Evolutionary conservation across 805 yeast species (phyloP).

Genomic region (Kluyveromyces starmeri): DNA sequence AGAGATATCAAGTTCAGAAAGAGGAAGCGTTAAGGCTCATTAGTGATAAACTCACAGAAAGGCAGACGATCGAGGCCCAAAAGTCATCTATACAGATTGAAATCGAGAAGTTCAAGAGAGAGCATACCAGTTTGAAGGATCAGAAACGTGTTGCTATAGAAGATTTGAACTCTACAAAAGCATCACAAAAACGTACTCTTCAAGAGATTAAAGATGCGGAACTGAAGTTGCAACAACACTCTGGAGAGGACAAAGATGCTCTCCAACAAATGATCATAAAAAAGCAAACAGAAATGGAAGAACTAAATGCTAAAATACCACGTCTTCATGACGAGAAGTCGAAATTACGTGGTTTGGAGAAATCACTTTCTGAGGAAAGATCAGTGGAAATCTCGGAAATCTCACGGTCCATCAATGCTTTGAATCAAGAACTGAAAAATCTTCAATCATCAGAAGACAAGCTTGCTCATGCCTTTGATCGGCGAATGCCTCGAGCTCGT

Average conservation of each 20-base stretch:
- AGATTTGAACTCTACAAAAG: conserved; percentile 15
- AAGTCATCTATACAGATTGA: conserved; percentile 14
- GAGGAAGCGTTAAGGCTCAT: conserved; percentile 12
- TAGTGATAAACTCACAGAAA: conserved; percentile 10
- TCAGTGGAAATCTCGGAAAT: conserved; percentile 7
- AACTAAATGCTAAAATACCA: conserved; percentile 6
- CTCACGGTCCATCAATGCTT: background rate
- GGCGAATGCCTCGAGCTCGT: conserved; percentile 34
- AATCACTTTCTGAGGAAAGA: conserved; percentile 8
- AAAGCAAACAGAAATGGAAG: conserved; percentile 9
- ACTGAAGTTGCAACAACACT: conserved; percentile 19
- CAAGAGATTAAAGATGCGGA: conserved; percentile 21
- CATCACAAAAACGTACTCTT: conserved; percentile 15
- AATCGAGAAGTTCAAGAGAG: conserved; percentile 11
- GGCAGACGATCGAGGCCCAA: conserved; percentile 14
- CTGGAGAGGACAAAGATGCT: conserved; percentile 23
- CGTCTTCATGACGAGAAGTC: conserved; percentile 6
- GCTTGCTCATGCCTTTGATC: conserved; percentile 38
- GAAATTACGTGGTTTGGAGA: conserved; percentile 15
- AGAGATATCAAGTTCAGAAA: conserved; percentile 17
- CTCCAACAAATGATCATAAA: conserved; percentile 7
- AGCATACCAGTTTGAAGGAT: conserved; percentile 16
- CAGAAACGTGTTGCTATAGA: conserved; percentile 17
- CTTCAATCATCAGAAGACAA: conserved; percentile 5
- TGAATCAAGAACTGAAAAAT: conserved; percentile 2